These are phyloP conservation scores for Macrophomina phaseolina DNA, from an alignment of 2,329 filamentous ascomycete genomes.

Conservation along the genomic window DNA sequence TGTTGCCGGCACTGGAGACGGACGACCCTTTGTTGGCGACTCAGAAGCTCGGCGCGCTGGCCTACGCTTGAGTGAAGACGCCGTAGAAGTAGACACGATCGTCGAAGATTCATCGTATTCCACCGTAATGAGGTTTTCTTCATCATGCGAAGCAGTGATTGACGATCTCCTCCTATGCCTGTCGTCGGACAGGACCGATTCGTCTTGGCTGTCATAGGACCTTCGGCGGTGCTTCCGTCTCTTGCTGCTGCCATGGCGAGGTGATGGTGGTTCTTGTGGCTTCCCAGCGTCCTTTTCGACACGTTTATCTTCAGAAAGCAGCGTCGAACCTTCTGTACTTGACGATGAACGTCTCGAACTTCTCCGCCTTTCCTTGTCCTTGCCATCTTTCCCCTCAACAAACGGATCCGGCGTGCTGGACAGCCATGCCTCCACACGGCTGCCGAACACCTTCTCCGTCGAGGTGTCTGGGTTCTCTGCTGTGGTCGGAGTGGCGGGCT, in stretches of 20 bases:
- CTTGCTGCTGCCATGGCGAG: slow-evolving; percentile 31
- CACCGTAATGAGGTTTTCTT: slow-evolving; percentile 30
- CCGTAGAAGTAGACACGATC: neutral
- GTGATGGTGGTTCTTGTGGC: slow-evolving; percentile 7
- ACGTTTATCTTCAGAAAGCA: slow-evolving; percentile 13
- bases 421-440: slow-evolving; percentile 67
- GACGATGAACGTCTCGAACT: slow-evolving; percentile 21
- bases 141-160: slow-evolving; percentile 34
- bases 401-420: slow-evolving; percentile 63
- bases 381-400: slow-evolving; percentile 41
- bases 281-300: slow-evolving; percentile 6
- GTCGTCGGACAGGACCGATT: slow-evolving; percentile 35
- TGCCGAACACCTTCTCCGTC: slow-evolving; percentile 51
- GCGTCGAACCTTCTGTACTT: slow-evolving; percentile 23
- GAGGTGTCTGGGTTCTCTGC: slow-evolving; percentile 41
- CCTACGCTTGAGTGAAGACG: slow-evolving; percentile 42
- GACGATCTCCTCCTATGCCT: slow-evolving; percentile 29
- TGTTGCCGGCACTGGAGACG: slow-evolving; percentile 36
- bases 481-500: slow-evolving; percentile 26
- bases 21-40: slow-evolving; percentile 49
- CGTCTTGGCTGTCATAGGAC: slow-evolving; percentile 37
- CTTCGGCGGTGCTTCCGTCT: slow-evolving; percentile 38
- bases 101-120: slow-evolving; percentile 24
- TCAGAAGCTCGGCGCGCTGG: slow-evolving; percentile 44
- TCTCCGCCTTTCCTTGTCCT: slow-evolving; percentile 14